Evolutionary conservation across 768 basidiomycete genomes (phyloP), one percentile per base, ranked within the genome.

Genomic region (Lactifluus hygrophoroides): DNA sequence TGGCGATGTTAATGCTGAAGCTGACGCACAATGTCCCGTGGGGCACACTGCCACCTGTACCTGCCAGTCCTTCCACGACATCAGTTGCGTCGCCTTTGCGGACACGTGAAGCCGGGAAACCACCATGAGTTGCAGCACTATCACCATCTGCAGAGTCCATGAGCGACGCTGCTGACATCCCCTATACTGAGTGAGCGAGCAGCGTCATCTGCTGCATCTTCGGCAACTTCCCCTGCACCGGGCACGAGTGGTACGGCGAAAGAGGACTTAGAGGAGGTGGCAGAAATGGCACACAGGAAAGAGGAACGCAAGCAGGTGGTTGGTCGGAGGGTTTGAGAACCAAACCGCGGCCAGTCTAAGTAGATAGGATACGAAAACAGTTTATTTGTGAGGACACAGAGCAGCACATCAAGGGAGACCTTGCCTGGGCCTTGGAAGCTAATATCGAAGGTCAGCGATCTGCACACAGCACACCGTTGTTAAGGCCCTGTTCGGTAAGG

Each of bases 201-300:
- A 57, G 67, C n/a, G 51, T 65, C 34, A 17, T 64, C 30, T 45
- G 61, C 19, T 62, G 66, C 67, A 0, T 3, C 66, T 58, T 51
- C 57, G n/a, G n/a, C n/a, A n/a, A n/a, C n/a, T n/a, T n/a, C n/a
- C n/a, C n/a, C n/a, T 69, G n/a, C 48, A 67, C n/a, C 55, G 25
- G 73, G 76, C 55, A 71, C 79, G 27, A 71, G 69, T 1, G 74
- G 73, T 0, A 76, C 91, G 78, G 79, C 81, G 27, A 96, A 93
- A 70, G 95, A 96, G 70, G 93, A n/a, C n/a, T n/a, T n/a, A n/a
- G n/a, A 94, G 65, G 95, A 89, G 70, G 90, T 90, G 1, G 84
- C 83, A n/a, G 92, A 96, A 74, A 87, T 97, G 84, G 88, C 87
- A 7, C 76, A 87, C 62, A 77, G 94, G 58, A 88, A 94, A 67